Conservation (phyloP, 352 stramenopile genomes). For the Peronospora destructor region DNA sequence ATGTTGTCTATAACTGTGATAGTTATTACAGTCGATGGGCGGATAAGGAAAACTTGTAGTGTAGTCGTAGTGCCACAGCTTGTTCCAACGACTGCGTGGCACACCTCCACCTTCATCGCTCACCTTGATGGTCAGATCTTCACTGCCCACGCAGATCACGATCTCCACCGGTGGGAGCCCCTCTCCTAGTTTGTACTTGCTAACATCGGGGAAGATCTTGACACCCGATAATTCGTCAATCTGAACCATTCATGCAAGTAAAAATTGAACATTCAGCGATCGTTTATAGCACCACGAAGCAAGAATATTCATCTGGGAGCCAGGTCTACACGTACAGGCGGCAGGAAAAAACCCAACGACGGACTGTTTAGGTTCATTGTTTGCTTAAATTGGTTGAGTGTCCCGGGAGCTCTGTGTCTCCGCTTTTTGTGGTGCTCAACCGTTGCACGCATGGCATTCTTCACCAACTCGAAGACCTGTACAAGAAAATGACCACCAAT, state of each 20-base stretch:
- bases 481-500: neutral
- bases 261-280: neutral
- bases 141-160: slow-evolving; percentile 95
- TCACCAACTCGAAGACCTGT: slow-evolving; percentile 94
- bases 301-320: neutral
- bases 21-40: slow-evolving; percentile 50
- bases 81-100: slow-evolving; percentile 91
- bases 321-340: slow-evolving; percentile 31
- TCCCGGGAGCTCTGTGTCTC: slow-evolving; percentile 28
- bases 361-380: slow-evolving; percentile 65
- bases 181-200: slow-evolving; percentile 50
- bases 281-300: neutral
- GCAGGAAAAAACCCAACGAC: slow-evolving; percentile 67
- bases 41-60: slow-evolving; percentile 89
- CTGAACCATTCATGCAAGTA: slow-evolving; percentile 4
- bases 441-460: slow-evolving; percentile 98
- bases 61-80: slow-evolving; percentile 98
- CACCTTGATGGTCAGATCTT: slow-evolving; percentile 97
- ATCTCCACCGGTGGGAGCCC: slow-evolving; percentile 92
- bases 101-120: slow-evolving; percentile 98
- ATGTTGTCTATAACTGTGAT: slow-evolving; percentile 76
- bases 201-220: slow-evolving; percentile 70
- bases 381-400: slow-evolving; percentile 46
- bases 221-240: slow-evolving; percentile 54
- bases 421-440: slow-evolving; percentile 90